Conservation (phyloP, 768 basidiomycete genomes). For the Trametes meyenii region DNA sequence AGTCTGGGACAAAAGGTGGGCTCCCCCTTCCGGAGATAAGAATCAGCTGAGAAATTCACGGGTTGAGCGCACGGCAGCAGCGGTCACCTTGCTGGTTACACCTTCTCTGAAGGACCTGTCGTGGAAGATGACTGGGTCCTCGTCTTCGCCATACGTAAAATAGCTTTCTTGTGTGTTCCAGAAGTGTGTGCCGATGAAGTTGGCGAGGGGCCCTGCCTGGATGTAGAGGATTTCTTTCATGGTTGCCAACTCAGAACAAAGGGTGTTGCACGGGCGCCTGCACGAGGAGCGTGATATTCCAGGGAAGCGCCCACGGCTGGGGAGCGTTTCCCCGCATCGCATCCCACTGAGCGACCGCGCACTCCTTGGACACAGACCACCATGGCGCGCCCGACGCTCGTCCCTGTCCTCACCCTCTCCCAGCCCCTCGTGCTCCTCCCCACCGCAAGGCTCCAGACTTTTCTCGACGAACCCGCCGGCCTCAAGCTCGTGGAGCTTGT, state of each 20-base stretch:
- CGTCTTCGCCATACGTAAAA: conserved; percentile 50
- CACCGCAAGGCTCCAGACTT: conserved; percentile 66
- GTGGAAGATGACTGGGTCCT: conserved; percentile 49
- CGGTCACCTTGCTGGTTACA: conserved; percentile 46
- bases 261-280: background rate
- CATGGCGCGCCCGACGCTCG: conserved; percentile 27
- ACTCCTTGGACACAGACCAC: conserved; percentile 1
- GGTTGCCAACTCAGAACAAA: conserved; percentile 8
- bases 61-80: background rate
- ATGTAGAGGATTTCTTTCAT: conserved; percentile 84
- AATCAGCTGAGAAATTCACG: conserved; percentile 9
- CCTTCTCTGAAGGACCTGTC: conserved; percentile 72
- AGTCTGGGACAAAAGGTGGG: conserved; percentile 61
- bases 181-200: conserved; percentile 75
- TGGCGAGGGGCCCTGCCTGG: conserved; percentile 69
- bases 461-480: conserved; percentile 62
- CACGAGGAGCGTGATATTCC: conserved; percentile 9
- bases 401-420: conserved; percentile 71
- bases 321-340: conserved; percentile 12
- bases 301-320: background rate
- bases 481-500: conserved; percentile 68
- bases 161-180: conserved; percentile 84
- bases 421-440: conserved; percentile 79
- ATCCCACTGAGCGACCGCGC: background rate
- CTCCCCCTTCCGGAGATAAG: conserved; percentile 40